Percentiles rank a stretch among this genome's conserved stretches.
These are phyloP conservation scores for Leccinum fibrillosum DNA, from an alignment of 768 basidiomycete genomes.

Conservation along the genomic window DNA sequence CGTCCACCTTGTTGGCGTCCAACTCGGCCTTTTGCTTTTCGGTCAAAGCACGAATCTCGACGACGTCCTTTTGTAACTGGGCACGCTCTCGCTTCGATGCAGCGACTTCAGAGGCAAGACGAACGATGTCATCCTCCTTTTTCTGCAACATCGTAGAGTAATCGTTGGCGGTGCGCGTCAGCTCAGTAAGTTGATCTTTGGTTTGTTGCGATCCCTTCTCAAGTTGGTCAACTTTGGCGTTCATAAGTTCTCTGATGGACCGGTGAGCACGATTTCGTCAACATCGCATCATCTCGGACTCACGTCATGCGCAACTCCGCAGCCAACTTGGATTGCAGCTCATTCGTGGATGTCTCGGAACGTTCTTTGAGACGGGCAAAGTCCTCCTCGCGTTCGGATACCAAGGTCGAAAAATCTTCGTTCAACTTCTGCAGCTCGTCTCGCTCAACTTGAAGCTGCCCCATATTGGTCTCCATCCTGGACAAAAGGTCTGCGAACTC, in stretches of 20 bases:
- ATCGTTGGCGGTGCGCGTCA: constrained; percentile 74
- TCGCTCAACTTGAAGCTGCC: constrained; percentile 53
- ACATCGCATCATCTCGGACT: constrained; percentile 18
- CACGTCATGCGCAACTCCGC: constrained; percentile 64
- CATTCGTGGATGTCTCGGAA: constrained; percentile 57
- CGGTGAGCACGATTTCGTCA: constrained; percentile 1
- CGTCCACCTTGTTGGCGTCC: constrained; percentile 52
- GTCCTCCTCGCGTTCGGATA: constrained; percentile 79
- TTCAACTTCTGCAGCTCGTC: constrained; percentile 61
- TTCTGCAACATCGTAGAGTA: constrained; percentile 71
- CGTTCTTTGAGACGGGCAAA: constrained; percentile 70
- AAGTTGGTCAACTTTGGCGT: constrained; percentile 54
- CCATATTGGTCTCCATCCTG: constrained; percentile 56
- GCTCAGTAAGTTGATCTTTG: constrained; percentile 73
- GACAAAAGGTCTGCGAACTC: constrained; percentile 59
- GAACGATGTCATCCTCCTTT: constrained; percentile 69
- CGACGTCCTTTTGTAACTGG: constrained; percentile 52
- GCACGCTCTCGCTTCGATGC: constrained; percentile 53
- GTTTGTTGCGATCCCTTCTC: constrained; percentile 68
- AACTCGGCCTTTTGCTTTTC: constrained; percentile 64
- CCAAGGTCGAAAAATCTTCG: constrained; percentile 67
- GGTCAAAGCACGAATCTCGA: constrained; percentile 67
- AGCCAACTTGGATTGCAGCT: constrained; percentile 70
- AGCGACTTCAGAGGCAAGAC: constrained; percentile 52
- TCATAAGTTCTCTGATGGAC: constrained; percentile 55